phyloP scores from a whole-genome alignment of 75 land plant genomes.

The Cupressus sempervirens region DNA sequence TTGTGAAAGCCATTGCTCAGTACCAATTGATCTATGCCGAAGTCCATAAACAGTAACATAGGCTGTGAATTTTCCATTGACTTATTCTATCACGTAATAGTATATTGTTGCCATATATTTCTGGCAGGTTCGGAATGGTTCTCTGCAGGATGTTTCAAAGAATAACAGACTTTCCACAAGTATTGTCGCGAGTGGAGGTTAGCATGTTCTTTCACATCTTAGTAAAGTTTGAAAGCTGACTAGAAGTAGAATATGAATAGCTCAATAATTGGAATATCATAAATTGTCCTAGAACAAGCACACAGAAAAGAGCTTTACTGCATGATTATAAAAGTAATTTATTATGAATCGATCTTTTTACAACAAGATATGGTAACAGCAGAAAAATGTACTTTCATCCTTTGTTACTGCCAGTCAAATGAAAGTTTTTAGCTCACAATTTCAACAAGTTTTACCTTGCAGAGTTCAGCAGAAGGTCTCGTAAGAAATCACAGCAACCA shows the following conservation, averaged over 20 bases:
- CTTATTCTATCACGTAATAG: background rate
- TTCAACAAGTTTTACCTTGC: background rate
- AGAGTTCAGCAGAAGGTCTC: constrained; percentile 9
- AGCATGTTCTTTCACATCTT: background rate
- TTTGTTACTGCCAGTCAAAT: background rate
- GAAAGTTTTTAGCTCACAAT: background rate
- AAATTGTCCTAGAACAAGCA: background rate
- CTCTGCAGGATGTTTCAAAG: constrained; percentile 2
- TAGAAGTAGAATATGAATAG: background rate
- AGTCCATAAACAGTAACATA: background rate
- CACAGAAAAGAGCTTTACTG: background rate
- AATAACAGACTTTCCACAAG: background rate
- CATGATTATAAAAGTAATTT: background rate
- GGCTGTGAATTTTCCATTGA: background rate
- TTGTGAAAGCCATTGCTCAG: background rate
- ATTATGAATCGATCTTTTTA: background rate
- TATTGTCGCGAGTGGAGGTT: constrained; percentile 8
- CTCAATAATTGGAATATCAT: background rate
- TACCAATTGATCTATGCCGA: background rate
- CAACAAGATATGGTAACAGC: background rate
- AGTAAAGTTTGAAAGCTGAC: background rate
- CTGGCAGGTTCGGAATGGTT: background rate
- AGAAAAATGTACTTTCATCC: background rate
- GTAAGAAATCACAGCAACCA: constrained; percentile 6
- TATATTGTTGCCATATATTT: background rate